phyloP scores from a whole-genome alignment of 345 rosid genomes.

The Balakata baccata region DNA sequence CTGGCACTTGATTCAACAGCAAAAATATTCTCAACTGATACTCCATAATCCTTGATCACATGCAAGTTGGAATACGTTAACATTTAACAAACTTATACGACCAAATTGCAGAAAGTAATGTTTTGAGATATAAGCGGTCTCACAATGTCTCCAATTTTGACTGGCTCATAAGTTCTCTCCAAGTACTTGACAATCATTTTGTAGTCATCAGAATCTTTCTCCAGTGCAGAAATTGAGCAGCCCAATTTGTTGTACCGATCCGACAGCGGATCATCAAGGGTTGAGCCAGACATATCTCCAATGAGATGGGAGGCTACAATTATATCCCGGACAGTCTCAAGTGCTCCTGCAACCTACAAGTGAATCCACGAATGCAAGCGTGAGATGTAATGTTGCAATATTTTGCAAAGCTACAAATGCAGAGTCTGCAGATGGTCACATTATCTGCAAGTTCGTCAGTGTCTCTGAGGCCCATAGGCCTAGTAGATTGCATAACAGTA shows the following conservation, averaged over 20 bases:
- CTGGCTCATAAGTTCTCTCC: conserved; percentile 69
- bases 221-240: conserved; percentile 51
- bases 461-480: conserved; percentile 57
- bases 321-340: conserved; percentile 63
- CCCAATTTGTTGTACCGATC: conserved; percentile 52
- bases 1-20: conserved; percentile 47
- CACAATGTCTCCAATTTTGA: conserved; percentile 64
- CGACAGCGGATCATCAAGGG: conserved; percentile 70
- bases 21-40: conserved; percentile 57
- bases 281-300: conserved; percentile 60
- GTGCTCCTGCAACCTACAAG: conserved; percentile 58
- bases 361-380: neutral
- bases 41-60: conserved; percentile 52
- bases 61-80: neutral
- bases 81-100: neutral
- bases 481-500: conserved; percentile 56
- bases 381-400: neutral
- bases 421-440: conserved; percentile 27
- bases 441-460: conserved; percentile 69
- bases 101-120: neutral
- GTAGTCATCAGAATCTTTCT: conserved; percentile 66
- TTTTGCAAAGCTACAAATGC: neutral
- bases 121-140: conserved; percentile 2
- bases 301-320: conserved; percentile 65
- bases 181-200: conserved; percentile 65